These are phyloP conservation scores for Sphaerostilbella broomeana DNA, from an alignment of 2,329 filamentous ascomycete genomes.

Conservation along the genomic window DNA sequence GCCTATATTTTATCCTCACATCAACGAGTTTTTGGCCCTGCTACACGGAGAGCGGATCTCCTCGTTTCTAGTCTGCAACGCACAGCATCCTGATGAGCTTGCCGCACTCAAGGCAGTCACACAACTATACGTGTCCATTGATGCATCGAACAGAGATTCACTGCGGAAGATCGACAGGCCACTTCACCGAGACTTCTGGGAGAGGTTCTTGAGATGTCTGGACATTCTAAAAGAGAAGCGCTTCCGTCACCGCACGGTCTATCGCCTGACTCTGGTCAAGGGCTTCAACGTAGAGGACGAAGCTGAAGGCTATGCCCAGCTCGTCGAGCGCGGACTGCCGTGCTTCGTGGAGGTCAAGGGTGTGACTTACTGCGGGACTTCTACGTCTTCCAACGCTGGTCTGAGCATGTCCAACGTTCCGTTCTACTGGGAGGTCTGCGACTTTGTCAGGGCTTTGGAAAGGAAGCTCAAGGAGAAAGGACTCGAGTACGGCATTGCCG, in stretches of 20 bases:
- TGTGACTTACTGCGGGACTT: slow-evolving; percentile 93
- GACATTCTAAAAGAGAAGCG: slow-evolving; percentile 81
- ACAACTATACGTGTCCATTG: slow-evolving; percentile 93
- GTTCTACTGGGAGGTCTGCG: slow-evolving; percentile 84
- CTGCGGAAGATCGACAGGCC: slow-evolving; percentile 85
- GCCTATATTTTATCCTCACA: slow-evolving; percentile 97
- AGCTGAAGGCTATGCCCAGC: slow-evolving; percentile 78
- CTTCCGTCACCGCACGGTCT: slow-evolving; percentile 84
- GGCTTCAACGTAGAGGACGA: slow-evolving; percentile 97
- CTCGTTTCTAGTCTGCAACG: slow-evolving; percentile 93
- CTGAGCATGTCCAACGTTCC: slow-evolving; percentile 97
- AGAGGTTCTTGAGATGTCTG: slow-evolving; percentile 84
- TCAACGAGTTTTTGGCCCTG: slow-evolving; percentile 83
- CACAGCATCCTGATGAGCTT: slow-evolving; percentile 89
- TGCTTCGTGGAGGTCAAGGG: slow-evolving; percentile 96
- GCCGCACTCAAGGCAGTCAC: slow-evolving; percentile 78
- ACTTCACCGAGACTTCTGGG: slow-evolving; percentile 94
- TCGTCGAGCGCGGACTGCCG: slow-evolving; percentile 78
- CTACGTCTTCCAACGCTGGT: slow-evolving; percentile 74
- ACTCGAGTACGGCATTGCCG: slow-evolving; percentile 81
- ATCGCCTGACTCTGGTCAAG: slow-evolving; percentile 91
- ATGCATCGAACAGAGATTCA: slow-evolving; percentile 84
- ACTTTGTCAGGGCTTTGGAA: slow-evolving; percentile 73
- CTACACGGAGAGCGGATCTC: slow-evolving; percentile 83
- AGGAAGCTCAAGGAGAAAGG: slow-evolving; percentile 61